Conservation (phyloP, 129 eudicot species). For the Flaveria linearis region DNA sequence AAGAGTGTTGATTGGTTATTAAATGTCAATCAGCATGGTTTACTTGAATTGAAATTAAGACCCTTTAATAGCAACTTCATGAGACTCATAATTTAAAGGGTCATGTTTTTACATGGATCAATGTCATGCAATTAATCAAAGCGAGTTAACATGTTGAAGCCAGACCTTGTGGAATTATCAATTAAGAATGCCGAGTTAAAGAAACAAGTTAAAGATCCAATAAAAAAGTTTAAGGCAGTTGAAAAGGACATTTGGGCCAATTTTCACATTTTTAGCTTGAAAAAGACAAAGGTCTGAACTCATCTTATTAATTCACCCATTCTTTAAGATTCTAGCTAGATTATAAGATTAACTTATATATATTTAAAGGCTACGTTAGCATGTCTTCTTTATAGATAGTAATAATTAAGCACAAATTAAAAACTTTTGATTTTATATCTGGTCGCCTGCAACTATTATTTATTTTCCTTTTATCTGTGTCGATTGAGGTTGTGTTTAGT, state of each 20-base stretch:
- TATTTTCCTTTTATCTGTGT: no score
- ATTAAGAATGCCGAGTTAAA: constrained; percentile 49
- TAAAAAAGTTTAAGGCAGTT: constrained; percentile 43
- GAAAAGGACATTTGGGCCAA: neutral
- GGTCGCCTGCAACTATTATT: no score
- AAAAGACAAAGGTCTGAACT: no score
- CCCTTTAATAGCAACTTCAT: neutral
- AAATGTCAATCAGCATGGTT: neutral
- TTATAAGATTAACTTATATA: no score
- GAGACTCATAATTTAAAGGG: neutral
- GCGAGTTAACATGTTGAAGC: constrained; percentile 43
- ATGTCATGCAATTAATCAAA: constrained; percentile 49
- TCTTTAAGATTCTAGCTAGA: no score
- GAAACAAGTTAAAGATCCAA: constrained; percentile 59
- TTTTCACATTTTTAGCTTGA: no score
- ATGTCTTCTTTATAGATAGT: no score
- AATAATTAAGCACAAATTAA: no score
- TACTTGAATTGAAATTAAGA: neutral
- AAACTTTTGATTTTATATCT: no score
- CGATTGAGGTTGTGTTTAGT: no score
- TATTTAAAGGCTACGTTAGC: no score
- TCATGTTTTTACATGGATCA: constrained; percentile 27
- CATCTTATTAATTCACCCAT: no score
- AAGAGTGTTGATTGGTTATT: neutral
- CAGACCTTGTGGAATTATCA: constrained; percentile 45